phyloP scores from a whole-genome alignment of 495 filamentous ascomycete genomes.

The Talaromyces ruber region DNA sequence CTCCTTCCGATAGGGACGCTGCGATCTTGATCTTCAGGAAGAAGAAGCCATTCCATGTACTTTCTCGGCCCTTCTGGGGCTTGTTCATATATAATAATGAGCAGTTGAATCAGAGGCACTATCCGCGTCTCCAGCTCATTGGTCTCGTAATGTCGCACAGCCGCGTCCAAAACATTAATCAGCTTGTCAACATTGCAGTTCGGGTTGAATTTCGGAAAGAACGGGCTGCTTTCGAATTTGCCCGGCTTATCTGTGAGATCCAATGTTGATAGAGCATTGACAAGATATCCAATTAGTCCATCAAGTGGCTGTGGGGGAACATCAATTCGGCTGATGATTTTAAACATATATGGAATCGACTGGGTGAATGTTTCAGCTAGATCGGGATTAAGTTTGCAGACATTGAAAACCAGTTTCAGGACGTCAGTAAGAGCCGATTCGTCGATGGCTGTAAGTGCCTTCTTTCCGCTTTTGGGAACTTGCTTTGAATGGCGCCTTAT shows the following conservation, averaged over 20 bases:
- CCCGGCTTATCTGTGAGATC: slow-evolving; percentile 48
- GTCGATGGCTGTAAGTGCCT: slow-evolving; percentile 51
- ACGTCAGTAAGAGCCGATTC: slow-evolving; percentile 76
- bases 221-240: slow-evolving; percentile 30
- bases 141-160: slow-evolving; percentile 50
- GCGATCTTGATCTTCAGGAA: slow-evolving; percentile 78
- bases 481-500: slow-evolving; percentile 58
- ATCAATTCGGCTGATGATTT: slow-evolving; percentile 52
- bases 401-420: slow-evolving; percentile 82
- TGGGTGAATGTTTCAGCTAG: slow-evolving; percentile 50
- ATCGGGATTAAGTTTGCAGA: slow-evolving; percentile 62
- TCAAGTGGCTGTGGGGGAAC: slow-evolving; percentile 51
- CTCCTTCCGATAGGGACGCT: slow-evolving; percentile 67
- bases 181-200: slow-evolving; percentile 58
- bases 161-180: slow-evolving; percentile 62
- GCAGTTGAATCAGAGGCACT: slow-evolving; percentile 61
- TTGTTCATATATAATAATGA: slow-evolving; percentile 63
- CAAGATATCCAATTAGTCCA: slow-evolving; percentile 50
- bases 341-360: slow-evolving; percentile 64
- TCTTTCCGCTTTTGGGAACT: slow-evolving; percentile 38
- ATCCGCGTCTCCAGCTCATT: slow-evolving; percentile 59
- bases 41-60: slow-evolving; percentile 56
- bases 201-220: slow-evolving; percentile 61
- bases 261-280: slow-evolving; percentile 77
- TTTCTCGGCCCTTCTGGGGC: slow-evolving; percentile 55